These are phyloP conservation scores for Davidsoniella virescens DNA, from an alignment of 2,329 filamentous ascomycete genomes.

Conservation along the genomic window DNA sequence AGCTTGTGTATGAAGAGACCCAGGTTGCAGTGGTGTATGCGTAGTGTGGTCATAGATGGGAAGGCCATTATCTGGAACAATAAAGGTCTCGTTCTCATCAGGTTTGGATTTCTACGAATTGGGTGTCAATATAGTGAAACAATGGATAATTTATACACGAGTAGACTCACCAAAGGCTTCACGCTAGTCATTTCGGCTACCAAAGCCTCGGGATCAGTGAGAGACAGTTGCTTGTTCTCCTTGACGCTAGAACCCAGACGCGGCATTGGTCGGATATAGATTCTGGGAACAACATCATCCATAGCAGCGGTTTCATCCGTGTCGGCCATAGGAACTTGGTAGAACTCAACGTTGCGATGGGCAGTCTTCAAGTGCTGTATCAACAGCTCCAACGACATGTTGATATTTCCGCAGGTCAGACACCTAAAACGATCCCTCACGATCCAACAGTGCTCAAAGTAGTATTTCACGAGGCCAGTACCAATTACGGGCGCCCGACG, in stretches of 20 bases:
- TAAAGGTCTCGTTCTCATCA: slow-evolving; percentile 19
- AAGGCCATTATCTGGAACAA: slow-evolving; percentile 29
- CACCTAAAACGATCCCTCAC: slow-evolving; percentile 34
- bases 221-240: background rate
- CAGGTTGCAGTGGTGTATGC: slow-evolving; percentile 34
- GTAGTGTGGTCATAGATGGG: slow-evolving; percentile 42
- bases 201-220: background rate
- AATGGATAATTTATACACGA: background rate
- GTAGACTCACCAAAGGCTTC: background rate
- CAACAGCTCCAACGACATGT: slow-evolving; percentile 32
- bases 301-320: slow-evolving; percentile 22
- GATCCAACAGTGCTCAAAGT: slow-evolving; percentile 28
- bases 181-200: background rate
- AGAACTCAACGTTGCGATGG: slow-evolving; percentile 4
- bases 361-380: slow-evolving; percentile 27
- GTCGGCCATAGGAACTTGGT: slow-evolving; percentile 21
- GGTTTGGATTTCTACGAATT: background rate
- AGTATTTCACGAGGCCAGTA: slow-evolving; percentile 28
- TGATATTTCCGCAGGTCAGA: slow-evolving; percentile 31
- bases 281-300: slow-evolving; percentile 24
- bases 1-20: slow-evolving; percentile 27
- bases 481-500: background rate
- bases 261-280: slow-evolving; percentile 4
- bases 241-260: background rate
- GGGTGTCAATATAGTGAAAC: background rate